Base-by-base conservation (phyloP, 805 yeast genomes). In the Yarrowia bubula region DNA sequence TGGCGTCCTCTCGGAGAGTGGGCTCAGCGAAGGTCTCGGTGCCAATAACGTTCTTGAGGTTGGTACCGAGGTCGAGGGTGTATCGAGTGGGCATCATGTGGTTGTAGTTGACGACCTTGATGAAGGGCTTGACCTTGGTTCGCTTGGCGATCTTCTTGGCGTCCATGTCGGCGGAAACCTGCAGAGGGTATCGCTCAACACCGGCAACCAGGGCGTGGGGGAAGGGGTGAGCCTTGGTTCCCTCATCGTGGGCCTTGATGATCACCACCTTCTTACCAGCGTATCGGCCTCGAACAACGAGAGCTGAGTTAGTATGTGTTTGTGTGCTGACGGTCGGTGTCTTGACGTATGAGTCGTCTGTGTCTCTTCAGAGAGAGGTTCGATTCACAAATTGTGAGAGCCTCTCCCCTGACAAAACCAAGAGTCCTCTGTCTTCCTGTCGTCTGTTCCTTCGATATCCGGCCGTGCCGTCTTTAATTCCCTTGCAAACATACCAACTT, bases 231-330 rank as follows among this genome's bases (percentile, higher is more conserved):
- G 95, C 80, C 86, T 95, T 95, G 85, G 98, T 86, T 80, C 99
- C 99, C 79, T 95, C 98, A 79, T 95, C 98, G 81, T 90, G 96
- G 75, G 97, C 95, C 84, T 90, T 92, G 80, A 95, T 92, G 79
- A 95, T 92, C 81, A 95, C 99, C 74, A 95, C 99, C 89, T 95
- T 95, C 90, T 92, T 93, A 86, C 99, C 99, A 81, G 99, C 99
- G 90, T 86, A 93, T 86, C 99, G 95, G 79, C 99, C 99, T 83
- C 98, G 93, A 83, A 92, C 96, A 81, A 95, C 92, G 84, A 95
- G 92, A 85, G 98, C 96, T 89, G 58, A 47, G 55, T 47, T 47
- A 72, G 47, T 65, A 8, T 22, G 28, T 22, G 28, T 22, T 22
- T 22, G 28, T 22, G 28, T 47, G 39, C 28, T 47, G 28, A 10